Percentiles rank a stretch among this genome's conserved stretches.
Evolutionary conservation across 208 protist genomes (phyloP).

Genomic region (Angomonas ambiguus): DNA sequence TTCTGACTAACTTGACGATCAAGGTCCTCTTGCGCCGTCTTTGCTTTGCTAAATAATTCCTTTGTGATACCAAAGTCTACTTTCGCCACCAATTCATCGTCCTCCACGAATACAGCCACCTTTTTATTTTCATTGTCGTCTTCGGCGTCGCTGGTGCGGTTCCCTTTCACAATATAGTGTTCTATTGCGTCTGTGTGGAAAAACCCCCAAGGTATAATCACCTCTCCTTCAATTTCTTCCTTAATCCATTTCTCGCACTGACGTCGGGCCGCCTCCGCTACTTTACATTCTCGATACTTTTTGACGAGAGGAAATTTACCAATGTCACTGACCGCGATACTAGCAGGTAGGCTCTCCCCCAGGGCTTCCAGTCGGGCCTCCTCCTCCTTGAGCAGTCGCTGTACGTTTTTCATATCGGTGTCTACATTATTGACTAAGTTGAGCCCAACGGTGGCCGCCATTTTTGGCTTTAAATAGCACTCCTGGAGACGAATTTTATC

Average conservation of each 20-base stretch:
- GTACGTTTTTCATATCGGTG: conserved; percentile 77
- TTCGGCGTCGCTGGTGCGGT: conserved; percentile 13
- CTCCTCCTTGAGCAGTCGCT: conserved; percentile 62
- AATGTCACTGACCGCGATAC: conserved; percentile 57
- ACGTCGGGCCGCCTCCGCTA: conserved; percentile 50
- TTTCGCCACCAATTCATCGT: conserved; percentile 52
- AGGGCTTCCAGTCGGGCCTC: conserved; percentile 29
- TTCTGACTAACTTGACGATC: neutral
- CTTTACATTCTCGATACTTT: conserved; percentile 65
- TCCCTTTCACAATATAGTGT: conserved; percentile 66
- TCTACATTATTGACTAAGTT: conserved; percentile 81
- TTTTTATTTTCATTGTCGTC: neutral
- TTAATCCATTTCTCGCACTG: conserved; percentile 74
- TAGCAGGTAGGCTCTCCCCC: conserved; percentile 35
- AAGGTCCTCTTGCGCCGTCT: neutral
- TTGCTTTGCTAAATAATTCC: conserved; percentile 42
- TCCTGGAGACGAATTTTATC: conserved; percentile 76
- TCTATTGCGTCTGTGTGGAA: conserved; percentile 81
- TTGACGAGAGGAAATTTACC: conserved; percentile 65
- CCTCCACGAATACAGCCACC: conserved; percentile 60
- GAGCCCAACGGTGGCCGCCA: conserved; percentile 67
- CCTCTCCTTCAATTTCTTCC: conserved; percentile 64
- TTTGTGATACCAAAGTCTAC: conserved; percentile 76
- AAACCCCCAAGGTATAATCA: conserved; percentile 88
- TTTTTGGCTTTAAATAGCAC: conserved; percentile 88